Evolutionary conservation across 2,329 filamentous ascomycete species (phyloP).

Genomic region (Verticillium albo-atrum): DNA sequence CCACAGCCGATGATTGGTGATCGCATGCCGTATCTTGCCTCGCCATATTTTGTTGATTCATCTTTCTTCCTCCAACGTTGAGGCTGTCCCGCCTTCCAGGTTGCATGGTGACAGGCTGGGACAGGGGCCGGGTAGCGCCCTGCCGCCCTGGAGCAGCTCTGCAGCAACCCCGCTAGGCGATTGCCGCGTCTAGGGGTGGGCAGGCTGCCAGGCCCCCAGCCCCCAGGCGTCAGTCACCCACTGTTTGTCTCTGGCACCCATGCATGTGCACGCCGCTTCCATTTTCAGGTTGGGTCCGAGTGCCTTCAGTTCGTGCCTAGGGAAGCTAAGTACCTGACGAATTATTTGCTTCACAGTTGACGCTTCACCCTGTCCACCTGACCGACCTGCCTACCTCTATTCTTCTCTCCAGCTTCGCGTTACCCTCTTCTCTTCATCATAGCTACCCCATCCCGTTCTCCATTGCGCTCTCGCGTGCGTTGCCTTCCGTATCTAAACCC

Average conservation of each 20-base stretch:
- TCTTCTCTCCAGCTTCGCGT: background rate
- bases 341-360: background rate
- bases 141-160: background rate
- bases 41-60: too few species aligned
- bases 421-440: background rate
- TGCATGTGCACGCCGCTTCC: background rate
- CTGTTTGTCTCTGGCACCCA: background rate
- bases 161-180: background rate
- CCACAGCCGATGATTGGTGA: background rate
- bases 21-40: background rate
- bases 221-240: background rate
- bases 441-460: background rate
- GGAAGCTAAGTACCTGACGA: background rate
- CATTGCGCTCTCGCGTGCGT: background rate
- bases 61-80: background rate
- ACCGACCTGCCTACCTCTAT: background rate
- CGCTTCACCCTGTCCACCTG: background rate
- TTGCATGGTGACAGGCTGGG: background rate
- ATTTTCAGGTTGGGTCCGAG: background rate
- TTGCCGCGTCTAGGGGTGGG: background rate
- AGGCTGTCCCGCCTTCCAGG: background rate
- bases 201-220: background rate
- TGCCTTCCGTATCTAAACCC: background rate
- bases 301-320: background rate
- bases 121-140: background rate